Evolutionary conservation across 768 basidiomycete species (phyloP).

Genomic region (Amanita fuliginea): DNA sequence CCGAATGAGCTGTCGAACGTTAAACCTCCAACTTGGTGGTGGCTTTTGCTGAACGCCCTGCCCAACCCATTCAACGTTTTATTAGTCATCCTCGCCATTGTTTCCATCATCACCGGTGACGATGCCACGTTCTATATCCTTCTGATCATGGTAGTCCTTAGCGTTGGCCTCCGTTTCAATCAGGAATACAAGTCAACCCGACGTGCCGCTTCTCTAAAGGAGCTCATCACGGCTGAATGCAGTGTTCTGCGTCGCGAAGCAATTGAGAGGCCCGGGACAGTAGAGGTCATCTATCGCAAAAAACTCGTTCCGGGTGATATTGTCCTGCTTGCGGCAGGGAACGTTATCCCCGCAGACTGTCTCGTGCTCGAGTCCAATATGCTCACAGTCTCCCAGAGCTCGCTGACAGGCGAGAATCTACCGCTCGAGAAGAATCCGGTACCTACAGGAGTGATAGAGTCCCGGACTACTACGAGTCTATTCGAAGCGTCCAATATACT

Average conservation of each 20-base stretch:
- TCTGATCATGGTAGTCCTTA: constrained; percentile 21
- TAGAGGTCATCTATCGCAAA: constrained; percentile 19
- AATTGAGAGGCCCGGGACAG: constrained; percentile 6
- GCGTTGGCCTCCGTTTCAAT: constrained; percentile 16
- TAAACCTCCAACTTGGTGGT: constrained; percentile 17
- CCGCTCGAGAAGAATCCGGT: too few species aligned
- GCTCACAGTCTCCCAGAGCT: too few species aligned
- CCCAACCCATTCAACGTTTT: constrained; percentile 24
- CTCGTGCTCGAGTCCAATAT: too few species aligned
- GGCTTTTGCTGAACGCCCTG: constrained; percentile 18
- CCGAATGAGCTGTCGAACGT: constrained; percentile 13
- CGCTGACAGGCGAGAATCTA: too few species aligned
- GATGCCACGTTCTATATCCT: constrained; percentile 21
- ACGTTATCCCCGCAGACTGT: constrained; percentile 14
- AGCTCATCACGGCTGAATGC: constrained; percentile 21
- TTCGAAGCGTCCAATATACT: too few species aligned
- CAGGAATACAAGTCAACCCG: constrained; percentile 23
- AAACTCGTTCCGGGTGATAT: constrained; percentile 22
- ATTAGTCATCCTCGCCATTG: constrained; percentile 16
- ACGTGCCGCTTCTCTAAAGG: constrained; percentile 21
- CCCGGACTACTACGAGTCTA: too few species aligned
- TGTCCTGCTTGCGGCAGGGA: constrained; percentile 19
- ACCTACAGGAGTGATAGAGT: too few species aligned
- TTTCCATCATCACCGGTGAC: constrained; percentile 21
- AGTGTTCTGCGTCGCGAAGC: constrained; percentile 18